A percentile compares a stretch with the other conserved stretches of the same genome.
phyloP scores from a whole-genome alignment of 2,329 filamentous ascomycete genomes.

The Neocatenulostroma microsporum region DNA sequence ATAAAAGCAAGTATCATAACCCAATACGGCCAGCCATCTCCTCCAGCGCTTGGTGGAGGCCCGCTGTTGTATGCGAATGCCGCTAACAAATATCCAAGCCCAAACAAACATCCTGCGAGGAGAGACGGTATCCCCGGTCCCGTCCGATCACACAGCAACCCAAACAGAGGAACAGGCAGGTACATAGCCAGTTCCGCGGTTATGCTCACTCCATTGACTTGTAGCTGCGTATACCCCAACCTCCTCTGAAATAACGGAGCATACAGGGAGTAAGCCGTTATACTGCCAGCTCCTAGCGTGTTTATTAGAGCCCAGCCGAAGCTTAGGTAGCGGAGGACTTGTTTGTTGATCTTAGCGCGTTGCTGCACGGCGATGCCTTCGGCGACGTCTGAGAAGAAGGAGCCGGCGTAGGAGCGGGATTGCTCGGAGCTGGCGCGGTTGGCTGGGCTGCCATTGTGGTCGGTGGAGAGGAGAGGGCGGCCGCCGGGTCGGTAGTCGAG shows the following conservation, averaged over 20 bases:
- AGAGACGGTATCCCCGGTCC: constrained; percentile 72
- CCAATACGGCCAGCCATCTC: constrained; percentile 61
- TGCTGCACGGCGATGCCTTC: constrained; percentile 54
- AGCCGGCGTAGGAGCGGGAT: constrained; percentile 41
- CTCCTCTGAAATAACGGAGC: constrained; percentile 81
- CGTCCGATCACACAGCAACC: constrained; percentile 83
- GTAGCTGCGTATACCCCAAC: constrained; percentile 80
- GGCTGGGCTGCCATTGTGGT: constrained; percentile 21
- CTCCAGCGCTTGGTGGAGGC: constrained; percentile 44
- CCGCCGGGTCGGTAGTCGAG: constrained; percentile 41
- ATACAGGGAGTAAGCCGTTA: constrained; percentile 90
- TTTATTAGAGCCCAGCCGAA: constrained; percentile 55
- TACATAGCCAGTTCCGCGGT: constrained; percentile 84
- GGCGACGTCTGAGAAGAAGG: constrained; percentile 54
- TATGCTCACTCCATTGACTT: constrained; percentile 85
- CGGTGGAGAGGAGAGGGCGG: constrained; percentile 35
- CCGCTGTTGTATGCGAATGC: constrained; percentile 65
- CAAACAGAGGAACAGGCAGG: constrained; percentile 80
- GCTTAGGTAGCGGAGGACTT: constrained; percentile 47
- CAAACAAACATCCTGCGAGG: constrained; percentile 65
- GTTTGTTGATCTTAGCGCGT: constrained; percentile 45
- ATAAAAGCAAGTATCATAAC: constrained; percentile 83
- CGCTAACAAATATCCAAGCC: constrained; percentile 72
- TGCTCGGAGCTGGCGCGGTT: constrained; percentile 27
- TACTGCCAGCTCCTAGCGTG: constrained; percentile 77